Conservation (phyloP, 345 rosid genomes). For the Euphorbia tirucalli region DNA sequence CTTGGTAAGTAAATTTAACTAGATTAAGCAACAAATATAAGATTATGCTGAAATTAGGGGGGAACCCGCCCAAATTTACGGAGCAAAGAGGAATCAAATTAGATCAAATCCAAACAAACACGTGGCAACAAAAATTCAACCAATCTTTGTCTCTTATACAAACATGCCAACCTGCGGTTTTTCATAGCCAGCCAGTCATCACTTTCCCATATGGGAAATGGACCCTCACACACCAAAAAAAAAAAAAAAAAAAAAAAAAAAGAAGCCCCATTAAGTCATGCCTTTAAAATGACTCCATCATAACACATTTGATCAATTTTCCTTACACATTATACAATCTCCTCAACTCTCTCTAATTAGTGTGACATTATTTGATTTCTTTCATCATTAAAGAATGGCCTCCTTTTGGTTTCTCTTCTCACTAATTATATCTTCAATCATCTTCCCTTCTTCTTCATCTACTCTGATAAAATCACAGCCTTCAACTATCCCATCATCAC, state of each 20-base stretch:
- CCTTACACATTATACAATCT: no score
- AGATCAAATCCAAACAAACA: background rate
- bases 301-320: constrained; percentile 23
- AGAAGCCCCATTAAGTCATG: constrained; percentile 23
- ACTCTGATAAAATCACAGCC: constrained; percentile 20
- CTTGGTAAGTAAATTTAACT: no score
- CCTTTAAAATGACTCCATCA: no score
- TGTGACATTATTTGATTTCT: constrained; percentile 42
- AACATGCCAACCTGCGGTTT: constrained; percentile 42
- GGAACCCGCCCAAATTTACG: no score
- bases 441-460: constrained; percentile 28
- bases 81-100: constrained; percentile 6
- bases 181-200: constrained; percentile 23
- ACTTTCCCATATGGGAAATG: constrained; percentile 26
- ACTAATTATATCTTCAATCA: constrained; percentile 30
- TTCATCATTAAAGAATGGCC: constrained; percentile 62
- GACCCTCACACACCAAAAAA: no score
- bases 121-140: constrained; percentile 28
- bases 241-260: no score
- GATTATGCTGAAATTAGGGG: no score
- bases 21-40: no score
- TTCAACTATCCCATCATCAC: constrained; percentile 36
- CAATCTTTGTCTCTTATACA: constrained; percentile 26
- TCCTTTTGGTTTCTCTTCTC: constrained; percentile 39
- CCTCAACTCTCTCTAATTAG: constrained; percentile 33